A percentile compares a stretch with the other conserved stretches of the same genome.
These are phyloP conservation scores for Hyaloscypha finlandica DNA, from an alignment of 495 filamentous ascomycete species.

Conservation along the genomic window DNA sequence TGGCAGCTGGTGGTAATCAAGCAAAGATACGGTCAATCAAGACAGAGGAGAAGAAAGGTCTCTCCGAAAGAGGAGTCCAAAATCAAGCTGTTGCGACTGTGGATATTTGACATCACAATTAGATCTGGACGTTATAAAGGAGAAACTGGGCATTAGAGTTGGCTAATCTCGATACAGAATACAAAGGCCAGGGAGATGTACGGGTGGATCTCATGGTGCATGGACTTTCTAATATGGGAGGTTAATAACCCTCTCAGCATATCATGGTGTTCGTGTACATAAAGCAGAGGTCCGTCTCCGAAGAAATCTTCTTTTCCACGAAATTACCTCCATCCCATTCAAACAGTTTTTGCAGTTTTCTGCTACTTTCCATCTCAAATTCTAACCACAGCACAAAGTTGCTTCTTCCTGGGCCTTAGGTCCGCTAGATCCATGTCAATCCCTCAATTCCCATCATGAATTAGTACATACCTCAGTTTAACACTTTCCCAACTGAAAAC, in stretches of 20 bases:
- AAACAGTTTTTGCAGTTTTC: not conserved
- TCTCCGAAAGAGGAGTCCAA: constrained; percentile 12
- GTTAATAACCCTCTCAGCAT: not conserved
- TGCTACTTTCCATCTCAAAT: not conserved
- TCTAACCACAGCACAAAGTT: constrained; percentile 28
- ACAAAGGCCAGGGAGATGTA: not conserved
- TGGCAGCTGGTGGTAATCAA: constrained; percentile 42
- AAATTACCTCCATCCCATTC: too few species aligned
- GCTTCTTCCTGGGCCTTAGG: constrained; percentile 13
- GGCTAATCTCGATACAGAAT: not conserved
- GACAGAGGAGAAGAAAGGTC: constrained; percentile 15
- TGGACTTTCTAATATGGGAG: not conserved
- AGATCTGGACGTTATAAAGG: not conserved
- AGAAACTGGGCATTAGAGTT: not conserved
- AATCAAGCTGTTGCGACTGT: not conserved
- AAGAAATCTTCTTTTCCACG: not conserved
- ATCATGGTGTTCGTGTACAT: not conserved
- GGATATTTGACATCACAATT: not conserved
- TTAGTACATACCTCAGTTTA: constrained; percentile 15
- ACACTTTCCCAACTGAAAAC: constrained; percentile 58
- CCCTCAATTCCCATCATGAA: not conserved
- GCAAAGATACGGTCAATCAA: constrained; percentile 7
- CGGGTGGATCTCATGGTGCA: not conserved
- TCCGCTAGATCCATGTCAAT: constrained; percentile 11
- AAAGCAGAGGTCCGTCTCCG: not conserved